Evolutionary conservation across 2,329 filamentous ascomycete species (phyloP).

Genomic region (Coniochaeta sp.): DNA sequence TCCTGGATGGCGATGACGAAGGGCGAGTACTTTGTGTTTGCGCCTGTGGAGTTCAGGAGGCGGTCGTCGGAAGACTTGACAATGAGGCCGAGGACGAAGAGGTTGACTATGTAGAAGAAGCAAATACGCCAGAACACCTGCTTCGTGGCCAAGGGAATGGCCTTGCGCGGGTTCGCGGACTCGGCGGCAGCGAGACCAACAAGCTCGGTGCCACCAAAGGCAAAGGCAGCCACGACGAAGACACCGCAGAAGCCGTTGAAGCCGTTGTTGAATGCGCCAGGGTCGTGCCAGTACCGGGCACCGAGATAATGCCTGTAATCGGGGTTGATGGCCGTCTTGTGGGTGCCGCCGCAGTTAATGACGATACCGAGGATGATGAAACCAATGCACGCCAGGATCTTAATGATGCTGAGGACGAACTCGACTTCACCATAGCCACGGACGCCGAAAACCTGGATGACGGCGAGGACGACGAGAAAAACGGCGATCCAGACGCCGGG

Average conservation of each 20-base stretch:
- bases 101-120: slow-evolving; percentile 37
- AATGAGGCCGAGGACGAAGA: slow-evolving; percentile 36
- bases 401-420: slow-evolving; percentile 47
- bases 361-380: slow-evolving; percentile 57
- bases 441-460: slow-evolving; percentile 46
- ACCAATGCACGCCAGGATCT: slow-evolving; percentile 47
- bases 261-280: slow-evolving; percentile 33
- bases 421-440: slow-evolving; percentile 46
- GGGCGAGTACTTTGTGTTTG: slow-evolving; percentile 29
- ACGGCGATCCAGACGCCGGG: slow-evolving; percentile 39
- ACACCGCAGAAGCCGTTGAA: slow-evolving; percentile 38
- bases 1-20: slow-evolving; percentile 38
- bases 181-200: slow-evolving; percentile 39
- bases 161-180: slow-evolving; percentile 32
- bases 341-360: slow-evolving; percentile 45
- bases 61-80: slow-evolving; percentile 27
- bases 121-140: slow-evolving; percentile 42
- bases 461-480: slow-evolving; percentile 37
- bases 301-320: slow-evolving; percentile 49
- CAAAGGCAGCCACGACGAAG: slow-evolving; percentile 38
- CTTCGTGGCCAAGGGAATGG: slow-evolving; percentile 37
- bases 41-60: slow-evolving; percentile 22
- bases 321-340: no score
- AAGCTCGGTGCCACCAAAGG: slow-evolving; percentile 38
- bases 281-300: slow-evolving; percentile 44